A percentile compares a stretch with the other conserved stretches of the same genome.
These are phyloP conservation scores for Eremothecium coryli DNA, from an alignment of 1,139 yeast species.

Conservation along the genomic window DNA sequence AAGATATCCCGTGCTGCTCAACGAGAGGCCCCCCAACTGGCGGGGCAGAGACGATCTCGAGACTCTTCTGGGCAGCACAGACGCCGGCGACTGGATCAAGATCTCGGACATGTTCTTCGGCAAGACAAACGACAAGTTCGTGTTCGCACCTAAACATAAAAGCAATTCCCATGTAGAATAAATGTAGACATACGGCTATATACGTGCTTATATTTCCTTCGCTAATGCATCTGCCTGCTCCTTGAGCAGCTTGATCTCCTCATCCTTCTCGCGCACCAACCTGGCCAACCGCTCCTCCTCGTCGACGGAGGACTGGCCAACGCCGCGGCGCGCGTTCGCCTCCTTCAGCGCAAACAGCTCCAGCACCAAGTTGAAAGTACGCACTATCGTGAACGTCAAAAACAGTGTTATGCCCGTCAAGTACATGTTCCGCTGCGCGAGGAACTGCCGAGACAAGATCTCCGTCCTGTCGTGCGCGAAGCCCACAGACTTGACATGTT, in stretches of 20 bases:
- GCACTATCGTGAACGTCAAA: constrained; percentile 70
- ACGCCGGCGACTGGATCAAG: constrained; percentile 92
- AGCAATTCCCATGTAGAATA: constrained; percentile 60
- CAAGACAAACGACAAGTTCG: constrained; percentile 63
- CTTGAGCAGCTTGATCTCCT: constrained; percentile 56
- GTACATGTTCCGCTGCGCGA: constrained; percentile 94
- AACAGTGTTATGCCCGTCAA: constrained; percentile 93
- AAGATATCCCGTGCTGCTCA: constrained; percentile 75
- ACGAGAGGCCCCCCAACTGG: constrained; percentile 93
- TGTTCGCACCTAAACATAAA: constrained; percentile 87
- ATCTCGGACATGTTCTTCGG: constrained; percentile 95
- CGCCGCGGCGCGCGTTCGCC: constrained; percentile 16
- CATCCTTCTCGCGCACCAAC: constrained; percentile 23
- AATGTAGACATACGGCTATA: not conserved
- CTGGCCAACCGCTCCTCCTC: constrained; percentile 48
- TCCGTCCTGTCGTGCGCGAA: constrained; percentile 20
- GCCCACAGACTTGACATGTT: constrained; percentile 27
- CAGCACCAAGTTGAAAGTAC: constrained; percentile 78
- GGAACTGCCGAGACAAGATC: constrained; percentile 61
- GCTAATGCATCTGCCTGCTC: constrained; percentile 62
- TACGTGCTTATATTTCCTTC: constrained; percentile 35
- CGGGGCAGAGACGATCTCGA: constrained; percentile 90
- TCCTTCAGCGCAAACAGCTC: constrained; percentile 64
- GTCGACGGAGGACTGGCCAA: constrained; percentile 41
- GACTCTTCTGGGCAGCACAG: constrained; percentile 74